phyloP scores from a whole-genome alignment of 805 yeast genomes.

The Komagataella pastoris region DNA sequence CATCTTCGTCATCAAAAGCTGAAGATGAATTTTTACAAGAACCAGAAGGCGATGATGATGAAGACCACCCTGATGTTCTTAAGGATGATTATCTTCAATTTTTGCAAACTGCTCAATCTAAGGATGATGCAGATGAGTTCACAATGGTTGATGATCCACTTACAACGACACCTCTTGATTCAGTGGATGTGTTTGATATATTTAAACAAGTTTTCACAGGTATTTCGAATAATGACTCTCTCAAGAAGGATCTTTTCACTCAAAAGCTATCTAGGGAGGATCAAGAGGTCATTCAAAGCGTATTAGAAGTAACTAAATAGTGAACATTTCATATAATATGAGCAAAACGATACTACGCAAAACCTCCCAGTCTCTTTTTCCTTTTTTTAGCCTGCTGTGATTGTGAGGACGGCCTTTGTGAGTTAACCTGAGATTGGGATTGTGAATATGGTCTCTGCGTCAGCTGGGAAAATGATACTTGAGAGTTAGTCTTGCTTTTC shows the following conservation, averaged over 20 bases:
- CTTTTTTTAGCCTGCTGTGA: slow-evolving; percentile 12
- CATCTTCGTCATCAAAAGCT: slow-evolving; percentile 8
- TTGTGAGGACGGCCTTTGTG: slow-evolving; percentile 1
- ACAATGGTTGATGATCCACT: slow-evolving; percentile 76
- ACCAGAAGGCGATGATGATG: slow-evolving; percentile 12
- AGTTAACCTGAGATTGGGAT: not conserved
- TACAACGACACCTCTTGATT: slow-evolving; percentile 68
- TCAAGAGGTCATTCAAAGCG: not conserved
- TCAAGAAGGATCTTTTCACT: not conserved
- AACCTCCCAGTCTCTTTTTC: slow-evolving; percentile 36
- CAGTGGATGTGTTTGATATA: slow-evolving; percentile 54
- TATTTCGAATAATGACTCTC: not conserved
- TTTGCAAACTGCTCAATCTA: slow-evolving; percentile 28
- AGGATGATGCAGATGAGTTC: slow-evolving; percentile 43
- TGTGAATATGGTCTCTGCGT: slow-evolving; percentile 6
- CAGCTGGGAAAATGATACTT: slow-evolving; percentile 17
- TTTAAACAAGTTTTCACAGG: slow-evolving; percentile 41
- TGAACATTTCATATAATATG: not conserved
- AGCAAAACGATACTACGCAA: slow-evolving; percentile 18
- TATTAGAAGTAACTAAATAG: not conserved
- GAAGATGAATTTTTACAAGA: slow-evolving; percentile 15
- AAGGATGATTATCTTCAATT: slow-evolving; percentile 35
- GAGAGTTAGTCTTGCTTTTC: slow-evolving; percentile 10
- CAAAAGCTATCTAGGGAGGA: not conserved
- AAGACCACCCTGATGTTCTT: slow-evolving; percentile 16